These are phyloP conservation scores for Mucor sp. DNA, from an alignment of 371 early-diverging fungal genomes.

Conservation along the genomic window DNA sequence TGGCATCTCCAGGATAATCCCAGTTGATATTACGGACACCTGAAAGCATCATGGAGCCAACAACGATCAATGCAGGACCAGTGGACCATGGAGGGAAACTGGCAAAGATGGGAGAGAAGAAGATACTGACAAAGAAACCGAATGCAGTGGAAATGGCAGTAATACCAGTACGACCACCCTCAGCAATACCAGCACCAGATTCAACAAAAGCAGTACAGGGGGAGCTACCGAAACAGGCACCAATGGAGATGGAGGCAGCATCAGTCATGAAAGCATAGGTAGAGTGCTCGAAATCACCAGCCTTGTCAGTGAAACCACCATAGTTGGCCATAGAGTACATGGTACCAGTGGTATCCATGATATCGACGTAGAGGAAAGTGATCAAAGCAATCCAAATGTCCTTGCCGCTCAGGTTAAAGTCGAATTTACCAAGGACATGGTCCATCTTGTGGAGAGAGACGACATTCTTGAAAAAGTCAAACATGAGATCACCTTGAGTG, in stretches of 20 bases:
- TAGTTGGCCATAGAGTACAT: constrained; percentile 82
- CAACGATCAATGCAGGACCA: constrained; percentile 75
- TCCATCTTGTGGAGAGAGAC: constrained; percentile 67
- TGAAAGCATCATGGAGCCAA: constrained; percentile 82
- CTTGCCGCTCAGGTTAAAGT: constrained; percentile 63
- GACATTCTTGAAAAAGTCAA: constrained; percentile 73
- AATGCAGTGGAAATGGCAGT: constrained; percentile 67
- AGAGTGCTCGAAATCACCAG: constrained; percentile 79
- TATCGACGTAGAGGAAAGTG: constrained; percentile 82
- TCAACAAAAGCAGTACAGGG: constrained; percentile 81
- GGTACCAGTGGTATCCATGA: constrained; percentile 80
- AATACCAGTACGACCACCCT: constrained; percentile 80
- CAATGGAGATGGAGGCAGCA: constrained; percentile 64
- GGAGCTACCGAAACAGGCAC: constrained; percentile 73
- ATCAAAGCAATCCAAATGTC: constrained; percentile 81
- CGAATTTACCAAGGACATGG: constrained; percentile 58
- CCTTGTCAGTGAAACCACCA: constrained; percentile 74
- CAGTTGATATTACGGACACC: constrained; percentile 73
- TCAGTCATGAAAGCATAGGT: constrained; percentile 74
- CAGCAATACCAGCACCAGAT: constrained; percentile 80
- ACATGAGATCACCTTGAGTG: constrained; percentile 59
- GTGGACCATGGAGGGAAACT: constrained; percentile 86
- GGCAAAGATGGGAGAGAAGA: constrained; percentile 85
- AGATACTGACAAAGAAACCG: constrained; percentile 74
- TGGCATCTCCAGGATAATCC: constrained; percentile 74